These are phyloP conservation scores for Nemania sp. DNA, from an alignment of 2,329 filamentous ascomycete species.

Conservation along the genomic window DNA sequence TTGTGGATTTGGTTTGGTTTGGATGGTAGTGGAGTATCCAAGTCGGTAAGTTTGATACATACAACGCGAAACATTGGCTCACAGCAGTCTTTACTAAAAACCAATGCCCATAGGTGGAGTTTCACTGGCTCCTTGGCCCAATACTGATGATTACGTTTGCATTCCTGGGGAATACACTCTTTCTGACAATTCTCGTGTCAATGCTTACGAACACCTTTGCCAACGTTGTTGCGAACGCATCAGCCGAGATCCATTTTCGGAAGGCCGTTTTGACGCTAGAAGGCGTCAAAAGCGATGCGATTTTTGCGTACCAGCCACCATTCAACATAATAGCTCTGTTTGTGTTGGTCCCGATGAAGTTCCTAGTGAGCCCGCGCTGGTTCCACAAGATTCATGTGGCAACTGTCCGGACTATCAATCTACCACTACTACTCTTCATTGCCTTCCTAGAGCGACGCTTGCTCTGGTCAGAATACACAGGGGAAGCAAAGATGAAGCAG, in stretches of 20 bases:
- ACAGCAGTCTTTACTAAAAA: neutral
- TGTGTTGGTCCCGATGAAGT: slow-evolving; percentile 76
- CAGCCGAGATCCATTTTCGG: slow-evolving; percentile 83
- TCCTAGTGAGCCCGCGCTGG: slow-evolving; percentile 78
- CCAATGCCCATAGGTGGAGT: slow-evolving; percentile 56
- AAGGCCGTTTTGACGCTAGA: slow-evolving; percentile 81
- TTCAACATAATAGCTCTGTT: slow-evolving; percentile 81
- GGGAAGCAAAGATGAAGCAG: slow-evolving; percentile 30
- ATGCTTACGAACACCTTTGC: slow-evolving; percentile 86
- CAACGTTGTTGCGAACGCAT: slow-evolving; percentile 75
- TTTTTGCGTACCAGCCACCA: slow-evolving; percentile 81
- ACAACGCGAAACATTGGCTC: neutral
- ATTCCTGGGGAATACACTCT: slow-evolving; percentile 84
- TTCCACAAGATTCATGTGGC: slow-evolving; percentile 90
- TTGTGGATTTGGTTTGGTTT: slow-evolving; percentile 91
- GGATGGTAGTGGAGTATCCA: slow-evolving; percentile 69
- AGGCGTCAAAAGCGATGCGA: slow-evolving; percentile 81
- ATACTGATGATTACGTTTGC: slow-evolving; percentile 82
- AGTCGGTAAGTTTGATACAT: slow-evolving; percentile 49
- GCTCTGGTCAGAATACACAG: slow-evolving; percentile 58
- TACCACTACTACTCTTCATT: slow-evolving; percentile 74
- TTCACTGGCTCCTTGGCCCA: slow-evolving; percentile 80
- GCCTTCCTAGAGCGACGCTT: slow-evolving; percentile 70
- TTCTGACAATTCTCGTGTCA: slow-evolving; percentile 86
- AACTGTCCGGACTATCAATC: slow-evolving; percentile 73